Evolutionary conservation across 2,329 filamentous ascomycete species (phyloP).

Genomic region (Arthrobotrys sphaeroides): DNA sequence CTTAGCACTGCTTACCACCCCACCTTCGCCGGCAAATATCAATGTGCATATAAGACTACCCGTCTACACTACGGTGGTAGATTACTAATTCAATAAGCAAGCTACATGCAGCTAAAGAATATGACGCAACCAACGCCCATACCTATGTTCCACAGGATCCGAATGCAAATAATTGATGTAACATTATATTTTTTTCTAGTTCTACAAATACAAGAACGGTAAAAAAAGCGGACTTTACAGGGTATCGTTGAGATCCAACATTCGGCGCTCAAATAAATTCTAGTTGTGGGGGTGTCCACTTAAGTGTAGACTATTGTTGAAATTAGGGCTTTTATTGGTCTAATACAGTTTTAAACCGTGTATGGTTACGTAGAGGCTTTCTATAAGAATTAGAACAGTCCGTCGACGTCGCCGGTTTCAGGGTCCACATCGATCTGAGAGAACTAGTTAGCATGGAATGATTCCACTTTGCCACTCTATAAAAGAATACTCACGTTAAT

Average conservation of each 20-base stretch:
- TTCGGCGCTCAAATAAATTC: constrained; percentile 31
- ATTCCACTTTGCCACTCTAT: neutral
- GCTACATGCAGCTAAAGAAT: too few relatives aligned
- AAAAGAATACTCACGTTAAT: constrained; percentile 34
- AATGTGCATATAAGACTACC: too few relatives aligned
- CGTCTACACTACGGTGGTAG: too few relatives aligned
- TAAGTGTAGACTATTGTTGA: constrained; percentile 42
- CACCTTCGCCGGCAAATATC: too few relatives aligned
- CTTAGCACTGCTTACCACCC: too few relatives aligned
- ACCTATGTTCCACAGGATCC: too few relatives aligned
- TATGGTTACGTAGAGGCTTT: neutral
- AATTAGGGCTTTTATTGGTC: constrained; percentile 21
- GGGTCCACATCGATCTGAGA: constrained; percentile 70
- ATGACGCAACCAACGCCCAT: too few relatives aligned
- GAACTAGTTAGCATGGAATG: neutral
- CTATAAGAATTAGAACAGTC: constrained; percentile 76
- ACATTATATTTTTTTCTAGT: constrained; percentile 22
- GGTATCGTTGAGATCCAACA: constrained; percentile 54
- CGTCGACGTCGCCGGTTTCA: constrained; percentile 85
- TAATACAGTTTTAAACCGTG: neutral
- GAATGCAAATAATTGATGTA: neutral
- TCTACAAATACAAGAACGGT: constrained; percentile 43
- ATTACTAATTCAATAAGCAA: too few relatives aligned
- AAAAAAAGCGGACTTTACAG: constrained; percentile 13
- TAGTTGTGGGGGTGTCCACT: constrained; percentile 17